These are phyloP conservation scores for Globomyces pollinis-pini DNA, from an alignment of 192 early-diverging fungal genomes.

Conservation along the genomic window DNA sequence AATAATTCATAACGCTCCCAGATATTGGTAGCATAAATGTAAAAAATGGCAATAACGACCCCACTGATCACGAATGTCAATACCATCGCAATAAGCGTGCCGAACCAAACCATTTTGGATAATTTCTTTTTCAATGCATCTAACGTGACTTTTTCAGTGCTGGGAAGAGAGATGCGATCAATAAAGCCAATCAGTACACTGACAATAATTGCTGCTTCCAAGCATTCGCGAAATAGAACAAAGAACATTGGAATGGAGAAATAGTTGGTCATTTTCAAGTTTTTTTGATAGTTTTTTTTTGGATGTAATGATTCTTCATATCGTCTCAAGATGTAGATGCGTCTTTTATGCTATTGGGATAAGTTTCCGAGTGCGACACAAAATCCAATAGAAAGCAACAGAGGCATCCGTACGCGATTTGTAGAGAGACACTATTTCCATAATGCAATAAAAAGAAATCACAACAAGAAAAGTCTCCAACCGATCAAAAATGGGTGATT, in stretches of 20 bases:
- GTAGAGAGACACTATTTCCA: no score
- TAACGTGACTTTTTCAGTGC: not conserved
- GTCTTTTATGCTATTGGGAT: no score
- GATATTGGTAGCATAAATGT: slow-evolving; percentile 39
- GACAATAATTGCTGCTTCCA: slow-evolving; percentile 82
- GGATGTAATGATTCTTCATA: no score
- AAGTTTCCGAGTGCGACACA: no score
- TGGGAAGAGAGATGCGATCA: no score
- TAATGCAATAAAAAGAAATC: no score
- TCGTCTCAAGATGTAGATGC: no score
- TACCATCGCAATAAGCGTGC: slow-evolving; percentile 57
- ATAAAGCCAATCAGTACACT: slow-evolving; percentile 78
- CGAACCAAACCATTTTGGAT: slow-evolving; percentile 66
- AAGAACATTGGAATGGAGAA: slow-evolving; percentile 37
- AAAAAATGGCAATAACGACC: slow-evolving; percentile 73
- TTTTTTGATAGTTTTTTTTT: slow-evolving; percentile 21
- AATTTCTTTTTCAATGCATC: not conserved
- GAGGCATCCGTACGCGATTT: no score
- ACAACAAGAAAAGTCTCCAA: no score
- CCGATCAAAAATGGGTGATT: no score
- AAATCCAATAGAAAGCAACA: no score
- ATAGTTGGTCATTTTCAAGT: slow-evolving; percentile 7
- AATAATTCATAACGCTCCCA: slow-evolving; percentile 48
- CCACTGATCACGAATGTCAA: slow-evolving; percentile 65
- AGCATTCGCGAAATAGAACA: slow-evolving; percentile 53